Conservation (phyloP, 1,284 basidiomycete genomes). For the Ceratobasidium sp. region DNA sequence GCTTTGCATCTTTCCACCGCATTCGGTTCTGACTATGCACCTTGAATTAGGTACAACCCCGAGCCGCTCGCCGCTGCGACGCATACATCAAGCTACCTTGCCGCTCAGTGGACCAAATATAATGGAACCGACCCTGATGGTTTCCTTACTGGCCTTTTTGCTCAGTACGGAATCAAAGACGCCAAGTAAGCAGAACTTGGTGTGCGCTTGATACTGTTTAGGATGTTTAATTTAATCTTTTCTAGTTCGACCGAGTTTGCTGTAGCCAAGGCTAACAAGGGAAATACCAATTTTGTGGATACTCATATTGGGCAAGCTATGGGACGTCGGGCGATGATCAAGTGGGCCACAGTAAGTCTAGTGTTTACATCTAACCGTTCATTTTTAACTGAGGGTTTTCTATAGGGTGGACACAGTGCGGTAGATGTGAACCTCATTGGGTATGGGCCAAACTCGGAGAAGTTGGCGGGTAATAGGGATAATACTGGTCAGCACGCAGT, state of each 20-base stretch:
- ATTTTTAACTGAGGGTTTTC: slow-evolving; percentile 16
- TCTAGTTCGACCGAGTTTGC: slow-evolving; percentile 42
- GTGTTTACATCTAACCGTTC: no score
- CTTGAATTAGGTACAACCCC: slow-evolving; percentile 44
- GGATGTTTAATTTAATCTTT: slow-evolving; percentile 40
- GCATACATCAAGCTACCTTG: slow-evolving; percentile 51
- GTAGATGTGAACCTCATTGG: slow-evolving; percentile 45
- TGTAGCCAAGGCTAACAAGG: slow-evolving; percentile 43
- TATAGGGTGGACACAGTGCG: background rate
- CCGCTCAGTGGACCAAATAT: slow-evolving; percentile 40
- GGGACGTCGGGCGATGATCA: slow-evolving; percentile 44
- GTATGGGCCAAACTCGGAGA: slow-evolving; percentile 41
- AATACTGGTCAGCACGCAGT: slow-evolving; percentile 17
- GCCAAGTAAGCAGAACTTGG: slow-evolving; percentile 47
- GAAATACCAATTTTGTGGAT: slow-evolving; percentile 23
- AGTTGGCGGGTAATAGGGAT: slow-evolving; percentile 42
- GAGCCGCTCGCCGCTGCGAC: slow-evolving; percentile 49
- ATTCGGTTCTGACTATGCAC: background rate
- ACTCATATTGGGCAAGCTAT: slow-evolving; percentile 45
- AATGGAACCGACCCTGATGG: slow-evolving; percentile 45
- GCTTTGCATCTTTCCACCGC: no score
- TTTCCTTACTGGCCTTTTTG: slow-evolving; percentile 42
- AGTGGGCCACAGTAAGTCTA: slow-evolving; percentile 40
- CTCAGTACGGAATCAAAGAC: slow-evolving; percentile 47
- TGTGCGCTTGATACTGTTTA: slow-evolving; percentile 25